Percentiles rank a stretch among this genome's conserved stretches.
phyloP scores from a whole-genome alignment of 208 protist species.

The Vickermania ingenoplastis region DNA sequence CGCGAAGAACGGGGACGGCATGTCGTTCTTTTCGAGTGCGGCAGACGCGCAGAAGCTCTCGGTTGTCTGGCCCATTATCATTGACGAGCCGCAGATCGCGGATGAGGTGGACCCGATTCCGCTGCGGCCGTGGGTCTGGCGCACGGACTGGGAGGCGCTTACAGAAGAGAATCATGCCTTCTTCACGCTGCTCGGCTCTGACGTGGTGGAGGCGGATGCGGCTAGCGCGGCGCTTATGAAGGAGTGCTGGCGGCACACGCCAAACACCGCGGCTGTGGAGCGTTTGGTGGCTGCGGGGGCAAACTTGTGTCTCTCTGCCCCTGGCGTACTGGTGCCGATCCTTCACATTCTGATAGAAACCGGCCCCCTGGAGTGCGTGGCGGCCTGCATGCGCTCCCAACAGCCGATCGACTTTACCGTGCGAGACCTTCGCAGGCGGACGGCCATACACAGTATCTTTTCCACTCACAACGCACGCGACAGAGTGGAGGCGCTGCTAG shows the following conservation, averaged over 20 bases:
- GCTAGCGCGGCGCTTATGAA: not conserved
- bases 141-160: not conserved
- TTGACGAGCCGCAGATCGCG: not conserved
- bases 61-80: not conserved
- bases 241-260: not conserved
- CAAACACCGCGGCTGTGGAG: not conserved
- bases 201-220: not conserved
- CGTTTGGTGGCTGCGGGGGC: not conserved
- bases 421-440: not conserved
- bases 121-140: not conserved
- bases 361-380: not conserved
- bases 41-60: not conserved
- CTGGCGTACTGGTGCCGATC: not conserved
- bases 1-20: not conserved
- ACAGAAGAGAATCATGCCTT: not conserved
- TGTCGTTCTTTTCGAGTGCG: not conserved
- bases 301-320: not conserved
- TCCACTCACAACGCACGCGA: not conserved
- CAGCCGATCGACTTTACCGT: not conserved
- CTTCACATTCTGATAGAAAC: not conserved
- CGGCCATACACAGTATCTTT: not conserved
- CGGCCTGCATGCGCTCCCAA: not conserved
- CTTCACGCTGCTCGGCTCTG: not conserved
- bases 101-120: not conserved
- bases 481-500: not conserved